Evolutionary conservation across 208 protist genomes (phyloP).

Genomic region (Trypanosoma brucei): DNA sequence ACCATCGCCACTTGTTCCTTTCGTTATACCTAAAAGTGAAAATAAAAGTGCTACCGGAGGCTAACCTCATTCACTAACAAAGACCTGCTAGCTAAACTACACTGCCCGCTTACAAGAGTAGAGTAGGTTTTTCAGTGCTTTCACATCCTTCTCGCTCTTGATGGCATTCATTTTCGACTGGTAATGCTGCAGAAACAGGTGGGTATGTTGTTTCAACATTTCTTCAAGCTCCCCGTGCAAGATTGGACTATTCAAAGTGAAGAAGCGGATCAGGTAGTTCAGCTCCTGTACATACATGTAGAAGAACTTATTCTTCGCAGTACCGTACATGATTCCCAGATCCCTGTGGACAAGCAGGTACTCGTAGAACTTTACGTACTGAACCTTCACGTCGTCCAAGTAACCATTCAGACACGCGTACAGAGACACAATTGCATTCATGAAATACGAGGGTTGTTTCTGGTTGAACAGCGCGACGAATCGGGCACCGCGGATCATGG

Average conservation of each 20-base stretch:
- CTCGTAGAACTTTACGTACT: constrained; percentile 88
- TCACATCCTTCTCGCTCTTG: constrained; percentile 85
- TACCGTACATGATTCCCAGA: constrained; percentile 77
- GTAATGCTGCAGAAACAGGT: constrained; percentile 80
- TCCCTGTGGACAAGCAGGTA: constrained; percentile 85
- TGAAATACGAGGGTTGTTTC: constrained; percentile 83
- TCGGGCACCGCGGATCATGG: constrained; percentile 80
- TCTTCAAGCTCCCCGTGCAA: constrained; percentile 73
- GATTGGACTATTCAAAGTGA: constrained; percentile 72
- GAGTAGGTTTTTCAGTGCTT: constrained; percentile 84
- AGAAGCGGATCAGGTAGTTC: constrained; percentile 81
- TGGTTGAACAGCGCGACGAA: constrained; percentile 85
- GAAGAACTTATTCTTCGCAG: constrained; percentile 86
- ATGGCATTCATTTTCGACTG: constrained; percentile 87
- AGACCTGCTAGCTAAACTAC: constrained; percentile 22
- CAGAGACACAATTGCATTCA: constrained; percentile 75
- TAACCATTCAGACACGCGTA: constrained; percentile 82
- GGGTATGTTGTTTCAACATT: constrained; percentile 83
- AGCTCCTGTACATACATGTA: constrained; percentile 84
- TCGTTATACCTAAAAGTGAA: constrained; percentile 3
- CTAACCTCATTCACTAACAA: too few species aligned
- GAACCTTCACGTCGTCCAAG: constrained; percentile 83
- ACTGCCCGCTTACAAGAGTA: constrained; percentile 88
- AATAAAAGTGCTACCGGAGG: not conserved
- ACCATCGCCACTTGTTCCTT: too few species aligned